Percentiles rank a stretch among this genome's conserved stretches.
Evolutionary conservation across 148 eudicot species (phyloP).

Genomic region (Rhododendron vialii): DNA sequence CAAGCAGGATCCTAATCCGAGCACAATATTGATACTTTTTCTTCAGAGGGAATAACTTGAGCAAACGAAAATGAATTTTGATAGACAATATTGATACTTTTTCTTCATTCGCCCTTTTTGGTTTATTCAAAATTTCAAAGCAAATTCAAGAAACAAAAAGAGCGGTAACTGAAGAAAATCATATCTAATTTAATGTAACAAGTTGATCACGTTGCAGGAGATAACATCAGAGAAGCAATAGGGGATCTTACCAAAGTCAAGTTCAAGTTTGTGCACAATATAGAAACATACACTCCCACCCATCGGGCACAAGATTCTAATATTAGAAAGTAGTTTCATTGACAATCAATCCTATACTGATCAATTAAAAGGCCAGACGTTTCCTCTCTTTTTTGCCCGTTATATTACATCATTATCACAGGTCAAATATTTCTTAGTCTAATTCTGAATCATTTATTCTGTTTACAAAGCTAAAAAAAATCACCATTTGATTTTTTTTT

Average conservation of each 20-base stretch:
- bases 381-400: background rate
- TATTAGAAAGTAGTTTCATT: background rate
- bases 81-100: background rate
- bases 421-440: background rate
- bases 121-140: background rate
- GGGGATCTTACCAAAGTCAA: background rate
- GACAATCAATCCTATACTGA: background rate
- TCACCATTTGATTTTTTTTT: background rate
- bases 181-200: background rate
- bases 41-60: background rate
- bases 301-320: background rate
- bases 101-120: background rate
- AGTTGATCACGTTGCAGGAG: background rate
- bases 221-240: background rate
- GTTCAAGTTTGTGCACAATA: background rate
- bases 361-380: background rate
- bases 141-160: background rate
- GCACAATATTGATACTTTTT: background rate
- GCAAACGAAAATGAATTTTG: background rate
- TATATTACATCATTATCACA: background rate
- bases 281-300: background rate
- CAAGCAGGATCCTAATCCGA: conserved; percentile 68
- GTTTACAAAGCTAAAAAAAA: background rate
- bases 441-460: background rate
- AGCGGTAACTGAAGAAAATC: background rate